A percentile compares a stretch with the other conserved stretches of the same genome.
These are phyloP conservation scores for Cornus controversa DNA, from an alignment of 148 eudicot genomes.

Conservation along the genomic window DNA sequence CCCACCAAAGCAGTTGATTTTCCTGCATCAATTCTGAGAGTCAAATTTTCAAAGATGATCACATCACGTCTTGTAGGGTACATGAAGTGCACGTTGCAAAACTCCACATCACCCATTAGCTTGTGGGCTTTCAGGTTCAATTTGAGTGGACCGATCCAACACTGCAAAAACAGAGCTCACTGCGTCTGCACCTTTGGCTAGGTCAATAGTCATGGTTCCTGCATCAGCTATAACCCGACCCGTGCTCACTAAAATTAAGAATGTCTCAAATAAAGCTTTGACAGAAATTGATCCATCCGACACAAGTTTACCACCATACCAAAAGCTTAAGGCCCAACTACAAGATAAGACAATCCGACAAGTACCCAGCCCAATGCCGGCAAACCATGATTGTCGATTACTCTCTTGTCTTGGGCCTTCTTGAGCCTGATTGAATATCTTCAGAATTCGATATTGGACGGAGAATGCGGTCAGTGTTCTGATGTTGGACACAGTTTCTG, in stretches of 20 bases:
- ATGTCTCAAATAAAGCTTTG: constrained; percentile 14
- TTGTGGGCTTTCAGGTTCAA: constrained; percentile 7
- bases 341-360: constrained; percentile 6
- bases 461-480: constrained; percentile 13
- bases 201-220: constrained; percentile 17
- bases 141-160: constrained; percentile 12
- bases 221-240: constrained; percentile 18
- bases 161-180: constrained; percentile 17
- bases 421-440: constrained; percentile 11
- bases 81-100: constrained; percentile 14
- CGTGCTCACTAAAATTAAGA: constrained; percentile 2
- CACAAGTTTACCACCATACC: constrained; percentile 18
- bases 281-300: neutral
- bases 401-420: constrained; percentile 12
- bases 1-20: constrained; percentile 25
- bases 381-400: constrained; percentile 15
- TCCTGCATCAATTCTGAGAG: constrained; percentile 13
- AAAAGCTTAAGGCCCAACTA: constrained; percentile 11
- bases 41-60: constrained; percentile 6
- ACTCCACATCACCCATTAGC: constrained; percentile 3
- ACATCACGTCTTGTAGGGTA: constrained; percentile 22
- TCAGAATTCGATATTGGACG: constrained; percentile 12
- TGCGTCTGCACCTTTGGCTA: constrained; percentile 13
- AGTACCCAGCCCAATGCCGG: constrained; percentile 13
- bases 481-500: constrained; percentile 13